Conservation (phyloP, 2,329 filamentous ascomycete species). For the Fonsecaea erecta region DNA sequence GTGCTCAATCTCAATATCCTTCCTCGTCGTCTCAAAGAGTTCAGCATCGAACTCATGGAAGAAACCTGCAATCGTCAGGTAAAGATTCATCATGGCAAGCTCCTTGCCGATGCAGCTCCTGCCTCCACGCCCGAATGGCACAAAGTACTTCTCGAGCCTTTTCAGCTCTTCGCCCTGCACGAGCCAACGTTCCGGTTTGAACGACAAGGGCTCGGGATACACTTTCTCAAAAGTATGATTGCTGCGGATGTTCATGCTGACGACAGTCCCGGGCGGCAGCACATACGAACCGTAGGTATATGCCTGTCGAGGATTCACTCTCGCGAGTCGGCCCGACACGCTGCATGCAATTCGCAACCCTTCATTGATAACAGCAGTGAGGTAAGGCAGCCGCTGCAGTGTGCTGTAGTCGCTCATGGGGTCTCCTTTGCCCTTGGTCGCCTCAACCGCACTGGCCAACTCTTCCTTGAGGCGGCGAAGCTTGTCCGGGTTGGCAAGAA, state of each 20-base stretch:
- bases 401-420: slow-evolving; percentile 25
- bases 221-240: slow-evolving; percentile 29
- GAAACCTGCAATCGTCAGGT: slow-evolving; percentile 39
- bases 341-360: slow-evolving; percentile 56
- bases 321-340: slow-evolving; percentile 39
- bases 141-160: slow-evolving; percentile 38
- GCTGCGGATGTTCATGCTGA: slow-evolving; percentile 36
- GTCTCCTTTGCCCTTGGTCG: slow-evolving; percentile 27
- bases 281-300: slow-evolving; percentile 28
- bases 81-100: slow-evolving; percentile 41
- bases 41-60: slow-evolving; percentile 40
- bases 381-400: slow-evolving; percentile 45
- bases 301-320: slow-evolving; percentile 27
- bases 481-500: slow-evolving; percentile 32
- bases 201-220: slow-evolving; percentile 51
- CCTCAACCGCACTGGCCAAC: slow-evolving; percentile 38
- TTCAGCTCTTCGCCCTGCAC: slow-evolving; percentile 34
- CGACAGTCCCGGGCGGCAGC: slow-evolving; percentile 34
- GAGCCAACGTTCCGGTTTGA: slow-evolving; percentile 40
- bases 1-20: slow-evolving; percentile 40
- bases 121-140: slow-evolving; percentile 38
- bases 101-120: slow-evolving; percentile 40
- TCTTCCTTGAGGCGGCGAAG: slow-evolving; percentile 40
- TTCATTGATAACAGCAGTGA: slow-evolving; percentile 59
- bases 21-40: slow-evolving; percentile 39